Evolutionary conservation across 2,329 filamentous ascomycete species (phyloP).

Genomic region (Talaromyces sp.): DNA sequence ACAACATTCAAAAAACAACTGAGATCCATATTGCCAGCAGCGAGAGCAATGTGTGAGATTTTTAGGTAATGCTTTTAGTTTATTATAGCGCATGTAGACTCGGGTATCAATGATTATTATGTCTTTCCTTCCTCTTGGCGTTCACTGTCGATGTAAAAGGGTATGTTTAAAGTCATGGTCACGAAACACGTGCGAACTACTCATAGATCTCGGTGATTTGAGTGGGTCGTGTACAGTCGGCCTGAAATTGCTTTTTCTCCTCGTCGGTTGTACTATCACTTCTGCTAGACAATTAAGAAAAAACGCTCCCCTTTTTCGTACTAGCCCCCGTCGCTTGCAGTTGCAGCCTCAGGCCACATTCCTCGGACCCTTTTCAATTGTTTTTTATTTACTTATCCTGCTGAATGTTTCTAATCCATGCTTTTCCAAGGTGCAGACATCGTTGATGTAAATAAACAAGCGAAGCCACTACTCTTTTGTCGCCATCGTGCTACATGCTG

Average conservation of each 20-base stretch:
- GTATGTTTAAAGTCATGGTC: not conserved
- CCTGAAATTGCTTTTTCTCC: not conserved
- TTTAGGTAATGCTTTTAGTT: not conserved
- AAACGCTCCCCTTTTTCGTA: not conserved
- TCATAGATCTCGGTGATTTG: not conserved
- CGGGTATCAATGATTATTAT: not conserved
- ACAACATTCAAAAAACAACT: constrained; percentile 11
- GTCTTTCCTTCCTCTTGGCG: not conserved
- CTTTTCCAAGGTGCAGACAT: too few relatives aligned
- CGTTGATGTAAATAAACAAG: too few relatives aligned
- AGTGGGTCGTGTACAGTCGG: not conserved
- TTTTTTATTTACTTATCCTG: too few relatives aligned
- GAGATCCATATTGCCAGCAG: constrained; percentile 9
- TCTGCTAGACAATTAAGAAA: too few relatives aligned
- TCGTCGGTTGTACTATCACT: too few relatives aligned
- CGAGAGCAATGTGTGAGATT: not conserved
- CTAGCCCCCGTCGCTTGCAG: not conserved
- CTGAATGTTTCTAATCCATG: too few relatives aligned
- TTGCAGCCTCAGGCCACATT: not conserved
- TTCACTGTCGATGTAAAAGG: not conserved
- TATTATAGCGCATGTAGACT: not conserved
- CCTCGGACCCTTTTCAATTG: not conserved
- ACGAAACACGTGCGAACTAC: not conserved
- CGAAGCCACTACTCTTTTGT: too few relatives aligned
- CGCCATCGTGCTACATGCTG: too few relatives aligned